Base-by-base conservation (phyloP, 1,284 basidiomycete species). In the Pyrrhoderma noxium region DNA sequence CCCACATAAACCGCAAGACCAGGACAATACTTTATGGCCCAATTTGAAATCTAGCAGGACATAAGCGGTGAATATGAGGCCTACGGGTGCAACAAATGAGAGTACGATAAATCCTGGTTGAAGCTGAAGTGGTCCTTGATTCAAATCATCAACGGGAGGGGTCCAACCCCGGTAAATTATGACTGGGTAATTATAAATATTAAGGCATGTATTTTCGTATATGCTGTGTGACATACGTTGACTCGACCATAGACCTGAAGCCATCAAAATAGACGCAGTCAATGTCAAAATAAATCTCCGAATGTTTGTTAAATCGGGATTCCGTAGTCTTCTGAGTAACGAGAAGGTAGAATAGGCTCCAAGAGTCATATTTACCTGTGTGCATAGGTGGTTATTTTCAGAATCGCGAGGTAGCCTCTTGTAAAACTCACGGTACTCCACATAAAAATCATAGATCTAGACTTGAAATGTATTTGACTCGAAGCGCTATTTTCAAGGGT, bases 181-280 rank as follows among this genome's bases (percentile, higher is more conserved):
- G 25, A 51, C 38, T 51, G 38, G 14, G n/a, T n/a, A n/a, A n/a
- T n/a, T 21, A 5, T 14, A 27, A 13, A 13, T 41, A 8, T 22
- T 4, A 27, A 44, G 36, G 19, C 2, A 45, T 50, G 14, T 16
- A 36, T 31, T 23, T 8, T 21, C 27, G 27, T 27, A 22, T 25
- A 48, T 21, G 19, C 14, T n/a, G 27, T 11, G 31, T 16, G 8
- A 34, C 37, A 41, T 44, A 55, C 53, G 23, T 51, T 55, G 53
- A 25, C 45, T 51, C 16, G 49, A 37, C 49, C 53, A 55, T 19
- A 16, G 51, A 9, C 53, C 53, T 16, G 51, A 36, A 8, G 53
- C 23, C 13, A 55, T 19, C 25, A 40, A 42, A 23, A 51, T 14
- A n/a, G 49, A 34, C 7, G 53, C 44, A 3, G 47, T 16, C 3